Base-by-base conservation (phyloP, 345 rosid genomes). In the Brassica nigra region DNA sequence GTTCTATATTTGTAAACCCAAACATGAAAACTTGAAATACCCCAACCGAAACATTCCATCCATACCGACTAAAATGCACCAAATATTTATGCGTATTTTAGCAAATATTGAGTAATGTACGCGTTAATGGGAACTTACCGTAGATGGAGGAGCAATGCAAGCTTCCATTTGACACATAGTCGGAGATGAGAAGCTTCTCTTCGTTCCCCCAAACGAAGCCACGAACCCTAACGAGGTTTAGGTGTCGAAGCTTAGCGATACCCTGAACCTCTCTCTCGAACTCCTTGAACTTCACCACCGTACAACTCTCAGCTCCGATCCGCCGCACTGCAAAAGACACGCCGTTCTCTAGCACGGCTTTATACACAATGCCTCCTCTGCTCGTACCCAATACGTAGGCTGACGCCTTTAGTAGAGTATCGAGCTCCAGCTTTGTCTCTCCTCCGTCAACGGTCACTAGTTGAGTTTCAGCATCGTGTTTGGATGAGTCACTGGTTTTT, bases 201-300 rank as follows among this genome's bases (percentile, higher is more conserved):
- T 87, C 89, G 1, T 81, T 82, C 71, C 89, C 98, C 99, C 99
- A 90, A 78, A 86, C 88, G 66, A 92, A 95, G 69, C 98, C 99
- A 11, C 89, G 83, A 76, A 92, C 70, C 65, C 79, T 83, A 3
- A 91, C 92, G 84, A 95, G 66, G 80, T 95, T 92, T 1, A 86
- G 96, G 76, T 95, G 99, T 74, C 85, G 85, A 34, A 95, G 31
- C 83, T 86, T 95, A 4, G 91, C 93, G 18, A 91, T 82, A 0
- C 80, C 47, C 80, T 85, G 87, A 69, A 93, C 88, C 47, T 87
- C 91, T 74, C 71, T 82, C 85, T 95, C 98, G 37, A 95, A 95
- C 5, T 87, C 98, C 78, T 86, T 92, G 1, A 88, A 62, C 73
- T 86, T 87, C 74, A 64, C 84, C 2, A 80, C 75, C 57, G 20